Percentiles rank a stretch among this genome's conserved stretches.
phyloP scores from a whole-genome alignment of 108 stramenopile species.

The Discostella pseudostelligera region DNA sequence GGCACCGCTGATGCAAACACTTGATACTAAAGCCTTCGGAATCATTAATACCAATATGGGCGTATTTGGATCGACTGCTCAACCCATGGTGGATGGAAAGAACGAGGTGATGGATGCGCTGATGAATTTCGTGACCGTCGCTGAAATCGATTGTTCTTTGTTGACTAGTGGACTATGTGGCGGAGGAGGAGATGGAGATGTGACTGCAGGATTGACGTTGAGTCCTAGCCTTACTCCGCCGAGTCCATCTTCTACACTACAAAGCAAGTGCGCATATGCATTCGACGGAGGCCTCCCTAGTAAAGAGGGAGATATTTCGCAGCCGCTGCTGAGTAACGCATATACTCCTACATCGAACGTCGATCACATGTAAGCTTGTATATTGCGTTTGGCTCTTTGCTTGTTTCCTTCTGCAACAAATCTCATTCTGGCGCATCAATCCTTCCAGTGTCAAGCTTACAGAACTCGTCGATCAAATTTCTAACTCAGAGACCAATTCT shows the following conservation, averaged over 20 bases:
- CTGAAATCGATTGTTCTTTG: slow-evolving; percentile 26
- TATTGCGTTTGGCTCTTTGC: slow-evolving; percentile 2
- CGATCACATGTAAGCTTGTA: slow-evolving; percentile 29
- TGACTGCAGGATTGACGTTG: not conserved
- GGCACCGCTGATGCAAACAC: slow-evolving; percentile 15
- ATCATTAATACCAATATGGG: slow-evolving; percentile 33
- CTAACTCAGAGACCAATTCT: slow-evolving; percentile 15
- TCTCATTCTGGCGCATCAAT: not conserved
- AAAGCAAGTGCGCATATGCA: slow-evolving; percentile 8
- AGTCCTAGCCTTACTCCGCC: not conserved
- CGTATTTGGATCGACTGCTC: slow-evolving; percentile 5
- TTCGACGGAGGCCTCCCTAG: slow-evolving; percentile 13
- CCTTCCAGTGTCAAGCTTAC: slow-evolving; percentile 35
- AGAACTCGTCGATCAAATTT: slow-evolving; percentile 21
- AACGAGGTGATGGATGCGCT: slow-evolving; percentile 23
- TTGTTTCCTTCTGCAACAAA: not conserved
- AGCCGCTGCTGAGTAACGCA: slow-evolving; percentile 17
- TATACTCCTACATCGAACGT: slow-evolving; percentile 29
- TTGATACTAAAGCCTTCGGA: not conserved
- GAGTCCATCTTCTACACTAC: not conserved
- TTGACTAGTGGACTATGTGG: slow-evolving; percentile 11
- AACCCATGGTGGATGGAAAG: slow-evolving; percentile 24
- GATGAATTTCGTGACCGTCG: slow-evolving; percentile 12
- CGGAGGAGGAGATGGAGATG: not conserved
- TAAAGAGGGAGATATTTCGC: not conserved